Conservation (phyloP, 2,329 filamentous ascomycete species). For the Clonostachys solani region DNA sequence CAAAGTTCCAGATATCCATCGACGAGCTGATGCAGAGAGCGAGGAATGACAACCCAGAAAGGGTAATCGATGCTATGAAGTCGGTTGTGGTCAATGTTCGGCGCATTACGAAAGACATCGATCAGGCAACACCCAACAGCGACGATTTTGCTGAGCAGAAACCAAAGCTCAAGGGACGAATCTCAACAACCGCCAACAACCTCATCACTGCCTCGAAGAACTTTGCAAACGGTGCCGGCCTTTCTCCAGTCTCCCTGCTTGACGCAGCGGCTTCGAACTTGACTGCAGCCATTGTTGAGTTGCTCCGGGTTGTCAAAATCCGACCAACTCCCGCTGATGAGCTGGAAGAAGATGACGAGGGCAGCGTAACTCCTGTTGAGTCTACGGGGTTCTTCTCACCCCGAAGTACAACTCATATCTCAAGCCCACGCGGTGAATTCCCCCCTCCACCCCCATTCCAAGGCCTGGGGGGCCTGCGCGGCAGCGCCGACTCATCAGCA, state of each 20-base stretch:
- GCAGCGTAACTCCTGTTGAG: slow-evolving; percentile 59
- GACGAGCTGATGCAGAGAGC: slow-evolving; percentile 83
- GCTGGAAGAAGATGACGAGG: slow-evolving; percentile 74
- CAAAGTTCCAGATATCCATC: slow-evolving; percentile 90
- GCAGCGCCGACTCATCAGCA: slow-evolving; percentile 66
- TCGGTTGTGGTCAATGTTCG: slow-evolving; percentile 77
- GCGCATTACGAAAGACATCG: slow-evolving; percentile 78
- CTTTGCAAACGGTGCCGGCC: slow-evolving; percentile 74
- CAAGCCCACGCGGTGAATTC: slow-evolving; percentile 23
- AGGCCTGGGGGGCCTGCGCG: slow-evolving; percentile 48
- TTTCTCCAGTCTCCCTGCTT: slow-evolving; percentile 88
- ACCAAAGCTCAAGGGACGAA: slow-evolving; percentile 69
- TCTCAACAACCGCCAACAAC: slow-evolving; percentile 93
- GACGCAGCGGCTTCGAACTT: slow-evolving; percentile 93
- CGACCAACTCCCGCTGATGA: slow-evolving; percentile 70
- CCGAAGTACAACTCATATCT: slow-evolving; percentile 33
- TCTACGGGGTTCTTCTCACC: slow-evolving; percentile 66
- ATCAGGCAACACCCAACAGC: slow-evolving; percentile 49
- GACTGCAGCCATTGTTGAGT: slow-evolving; percentile 78
- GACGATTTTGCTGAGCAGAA: slow-evolving; percentile 53
- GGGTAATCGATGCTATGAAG: slow-evolving; percentile 83
- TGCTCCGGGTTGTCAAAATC: slow-evolving; percentile 81
- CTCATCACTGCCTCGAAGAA: slow-evolving; percentile 94
- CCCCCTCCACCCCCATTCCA: slow-evolving; percentile 53
- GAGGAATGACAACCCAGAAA: slow-evolving; percentile 66